phyloP scores from a whole-genome alignment of 208 protist genomes.

The Acanthamoeba sp. region DNA sequence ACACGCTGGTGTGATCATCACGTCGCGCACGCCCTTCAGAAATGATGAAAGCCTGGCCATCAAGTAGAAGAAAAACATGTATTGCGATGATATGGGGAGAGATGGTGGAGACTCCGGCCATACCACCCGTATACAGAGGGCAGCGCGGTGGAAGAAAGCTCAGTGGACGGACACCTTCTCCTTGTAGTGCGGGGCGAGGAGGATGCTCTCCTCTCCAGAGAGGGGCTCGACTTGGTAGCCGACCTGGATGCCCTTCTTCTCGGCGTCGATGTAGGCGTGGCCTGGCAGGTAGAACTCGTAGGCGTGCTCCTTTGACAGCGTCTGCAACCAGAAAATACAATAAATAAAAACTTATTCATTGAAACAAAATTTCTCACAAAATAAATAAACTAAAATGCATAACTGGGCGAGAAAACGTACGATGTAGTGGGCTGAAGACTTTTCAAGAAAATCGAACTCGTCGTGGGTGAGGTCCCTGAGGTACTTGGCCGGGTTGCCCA shows the following conservation, averaged over 20 bases:
- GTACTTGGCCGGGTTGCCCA: constrained; percentile 40
- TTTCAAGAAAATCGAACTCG: background rate
- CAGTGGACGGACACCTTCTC: background rate
- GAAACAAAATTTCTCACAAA: no score
- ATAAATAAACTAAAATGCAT: no score
- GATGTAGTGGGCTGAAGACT: background rate
- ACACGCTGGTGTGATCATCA: no score
- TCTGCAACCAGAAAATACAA: background rate
- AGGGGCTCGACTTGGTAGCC: background rate
- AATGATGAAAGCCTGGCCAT: no score
- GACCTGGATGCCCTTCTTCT: constrained; percentile 7
- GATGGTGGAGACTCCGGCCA: no score
- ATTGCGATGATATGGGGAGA: no score
- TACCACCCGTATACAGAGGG: no score
- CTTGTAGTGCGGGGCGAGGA: background rate
- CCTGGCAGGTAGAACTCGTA: constrained; percentile 16
- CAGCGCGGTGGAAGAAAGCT: no score
- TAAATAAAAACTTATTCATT: no score
- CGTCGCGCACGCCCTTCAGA: no score
- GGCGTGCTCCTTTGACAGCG: background rate
- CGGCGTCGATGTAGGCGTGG: constrained; percentile 16
- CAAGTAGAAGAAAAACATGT: no score
- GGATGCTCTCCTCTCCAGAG: background rate
- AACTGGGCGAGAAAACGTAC: background rate
- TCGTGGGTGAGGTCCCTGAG: constrained; percentile 33